These are phyloP conservation scores for Pestalotiopsis sp. DNA, from an alignment of 2,329 filamentous ascomycete genomes.

Conservation along the genomic window DNA sequence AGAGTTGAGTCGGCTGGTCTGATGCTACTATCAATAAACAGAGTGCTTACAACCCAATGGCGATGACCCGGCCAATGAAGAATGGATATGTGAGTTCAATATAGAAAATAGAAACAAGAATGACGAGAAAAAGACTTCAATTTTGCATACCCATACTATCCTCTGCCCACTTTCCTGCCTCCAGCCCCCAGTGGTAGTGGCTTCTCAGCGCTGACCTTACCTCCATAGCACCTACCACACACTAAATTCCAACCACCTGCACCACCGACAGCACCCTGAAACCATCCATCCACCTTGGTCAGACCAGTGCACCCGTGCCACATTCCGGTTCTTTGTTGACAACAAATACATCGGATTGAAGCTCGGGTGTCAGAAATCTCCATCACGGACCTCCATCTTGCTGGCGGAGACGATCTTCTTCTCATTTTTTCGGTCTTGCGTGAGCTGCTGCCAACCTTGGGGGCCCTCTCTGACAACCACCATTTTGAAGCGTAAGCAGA, in stretches of 20 bases:
- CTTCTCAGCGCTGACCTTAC: not conserved
- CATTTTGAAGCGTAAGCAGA: no score
- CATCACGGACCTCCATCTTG: no score
- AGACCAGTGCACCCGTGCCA: not conserved
- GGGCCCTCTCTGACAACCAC: no score
- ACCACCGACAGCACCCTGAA: not conserved
- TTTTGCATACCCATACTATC: not conserved
- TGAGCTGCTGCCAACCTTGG: no score
- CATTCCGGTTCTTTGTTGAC: not conserved
- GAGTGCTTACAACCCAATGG: not conserved
- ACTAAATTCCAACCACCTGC: not conserved
- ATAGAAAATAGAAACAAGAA: not conserved
- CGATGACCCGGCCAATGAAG: not conserved
- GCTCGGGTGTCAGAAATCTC: not conserved
- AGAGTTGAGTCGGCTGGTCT: not conserved
- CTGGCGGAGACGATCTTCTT: no score
- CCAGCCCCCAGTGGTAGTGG: no score
- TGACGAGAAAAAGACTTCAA: not conserved
- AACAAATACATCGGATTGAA: not conserved
- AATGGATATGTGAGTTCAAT: no score
- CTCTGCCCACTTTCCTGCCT: not conserved
- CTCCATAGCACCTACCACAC: not conserved
- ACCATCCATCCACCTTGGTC: not conserved
- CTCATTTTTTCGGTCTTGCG: no score
- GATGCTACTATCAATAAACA: not conserved